Conservation (phyloP, 495 filamentous ascomycete genomes). For the Massariosphaeria phaeospora region DNA sequence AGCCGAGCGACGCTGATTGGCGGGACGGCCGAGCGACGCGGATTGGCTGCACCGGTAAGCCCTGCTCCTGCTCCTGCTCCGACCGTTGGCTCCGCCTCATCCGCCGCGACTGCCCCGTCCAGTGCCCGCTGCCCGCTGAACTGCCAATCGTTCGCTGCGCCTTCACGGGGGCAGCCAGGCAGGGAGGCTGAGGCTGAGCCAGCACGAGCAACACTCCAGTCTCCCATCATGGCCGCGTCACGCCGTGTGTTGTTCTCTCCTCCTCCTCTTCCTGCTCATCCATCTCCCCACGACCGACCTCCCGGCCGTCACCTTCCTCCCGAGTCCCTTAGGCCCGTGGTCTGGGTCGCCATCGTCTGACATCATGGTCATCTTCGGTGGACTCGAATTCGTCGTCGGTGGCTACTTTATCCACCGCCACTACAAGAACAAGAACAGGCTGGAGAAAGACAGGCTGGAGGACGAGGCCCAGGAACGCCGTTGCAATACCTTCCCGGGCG, state of each 20-base stretch:
- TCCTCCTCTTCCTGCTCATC: constrained; percentile 2
- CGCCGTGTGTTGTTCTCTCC: not conserved
- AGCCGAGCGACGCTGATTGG: too few relatives aligned
- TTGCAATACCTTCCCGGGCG: constrained; percentile 17
- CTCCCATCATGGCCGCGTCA: too few relatives aligned
- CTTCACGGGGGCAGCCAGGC: not conserved
- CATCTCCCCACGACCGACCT: not conserved
- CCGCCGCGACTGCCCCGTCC: too few relatives aligned
- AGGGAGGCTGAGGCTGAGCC: constrained; percentile 18
- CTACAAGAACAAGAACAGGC: constrained; percentile 24
- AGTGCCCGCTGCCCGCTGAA: too few relatives aligned
- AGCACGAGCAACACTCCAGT: constrained; percentile 12
- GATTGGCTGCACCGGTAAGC: too few relatives aligned
- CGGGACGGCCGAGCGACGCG: too few relatives aligned
- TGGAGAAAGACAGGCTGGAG: constrained; percentile 20
- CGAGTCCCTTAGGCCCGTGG: constrained; percentile 1
- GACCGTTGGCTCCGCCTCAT: too few relatives aligned
- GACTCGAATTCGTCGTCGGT: constrained; percentile 24
- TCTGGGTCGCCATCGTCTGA: not conserved
- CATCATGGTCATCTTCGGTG: constrained; percentile 29
- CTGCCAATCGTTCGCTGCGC: too few relatives aligned
- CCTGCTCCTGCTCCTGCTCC: too few relatives aligned
- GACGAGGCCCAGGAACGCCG: constrained; percentile 14
- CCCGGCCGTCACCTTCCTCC: not conserved
- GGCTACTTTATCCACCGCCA: constrained; percentile 25